Conservation (phyloP, 108 stramenopile genomes). For the Cyclotella atomus region DNA sequence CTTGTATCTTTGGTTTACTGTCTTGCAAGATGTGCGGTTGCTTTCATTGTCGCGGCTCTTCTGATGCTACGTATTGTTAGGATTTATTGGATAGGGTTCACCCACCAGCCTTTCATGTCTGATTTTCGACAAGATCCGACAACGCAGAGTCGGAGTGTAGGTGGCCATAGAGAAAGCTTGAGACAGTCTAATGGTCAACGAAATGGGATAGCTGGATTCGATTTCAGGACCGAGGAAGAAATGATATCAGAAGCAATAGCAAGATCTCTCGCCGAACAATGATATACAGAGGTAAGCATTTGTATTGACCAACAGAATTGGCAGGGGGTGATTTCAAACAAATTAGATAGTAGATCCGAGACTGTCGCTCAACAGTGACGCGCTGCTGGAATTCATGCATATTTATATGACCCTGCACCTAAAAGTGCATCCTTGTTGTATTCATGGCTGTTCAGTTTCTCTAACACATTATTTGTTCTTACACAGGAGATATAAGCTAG, state of each 20-base stretch:
- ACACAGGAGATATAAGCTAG: too few species aligned
- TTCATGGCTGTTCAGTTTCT: too few species aligned
- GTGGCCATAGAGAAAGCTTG: too few species aligned
- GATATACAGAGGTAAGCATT: neutral
- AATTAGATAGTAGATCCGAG: conserved; percentile 7
- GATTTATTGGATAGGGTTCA: neutral
- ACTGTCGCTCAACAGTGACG: neutral
- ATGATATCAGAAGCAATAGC: conserved; percentile 23
- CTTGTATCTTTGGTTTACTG: neutral
- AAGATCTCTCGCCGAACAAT: conserved; percentile 29
- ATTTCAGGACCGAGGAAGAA: conserved; percentile 18
- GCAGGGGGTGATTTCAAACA: neutral
- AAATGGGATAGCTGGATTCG: too few species aligned
- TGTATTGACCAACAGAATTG: neutral
- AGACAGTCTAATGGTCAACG: too few species aligned
- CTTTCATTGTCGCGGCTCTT: neutral
- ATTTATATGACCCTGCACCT: neutral
- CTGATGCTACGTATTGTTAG: neutral
- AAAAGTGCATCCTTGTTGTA: neutral
- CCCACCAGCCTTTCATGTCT: neutral
- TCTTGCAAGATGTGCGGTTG: neutral
- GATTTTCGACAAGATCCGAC: too few species aligned
- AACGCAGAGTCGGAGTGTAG: too few species aligned
- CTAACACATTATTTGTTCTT: neutral
- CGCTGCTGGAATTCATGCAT: neutral